These are phyloP conservation scores for Geosmithia putterillii DNA, from an alignment of 2,329 filamentous ascomycete species.

Conservation along the genomic window DNA sequence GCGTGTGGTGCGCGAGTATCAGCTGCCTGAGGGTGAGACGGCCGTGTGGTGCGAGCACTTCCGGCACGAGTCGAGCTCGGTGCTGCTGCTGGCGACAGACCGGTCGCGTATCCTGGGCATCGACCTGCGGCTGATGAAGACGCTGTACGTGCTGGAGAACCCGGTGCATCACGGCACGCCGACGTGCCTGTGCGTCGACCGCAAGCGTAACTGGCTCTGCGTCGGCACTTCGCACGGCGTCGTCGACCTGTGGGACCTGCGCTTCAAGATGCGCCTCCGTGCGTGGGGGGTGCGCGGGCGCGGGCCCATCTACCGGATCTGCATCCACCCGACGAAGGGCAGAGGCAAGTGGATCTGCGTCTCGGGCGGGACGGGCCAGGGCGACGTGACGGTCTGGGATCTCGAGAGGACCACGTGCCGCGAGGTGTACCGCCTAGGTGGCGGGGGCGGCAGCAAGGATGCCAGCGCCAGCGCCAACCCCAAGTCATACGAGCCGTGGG, in stretches of 20 bases:
- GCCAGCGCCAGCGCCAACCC: slow-evolving; percentile 33
- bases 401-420: slow-evolving; percentile 80
- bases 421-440: slow-evolving; percentile 63
- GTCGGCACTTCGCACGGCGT: slow-evolving; percentile 89
- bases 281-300: slow-evolving; percentile 80
- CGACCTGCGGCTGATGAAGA: slow-evolving; percentile 75
- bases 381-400: slow-evolving; percentile 92
- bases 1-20: slow-evolving; percentile 65
- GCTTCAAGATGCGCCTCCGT: slow-evolving; percentile 81
- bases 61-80: slow-evolving; percentile 68
- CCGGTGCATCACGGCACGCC: slow-evolving; percentile 85
- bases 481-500: slow-evolving; percentile 69
- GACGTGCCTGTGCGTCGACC: slow-evolving; percentile 82
- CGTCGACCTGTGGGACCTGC: slow-evolving; percentile 87
- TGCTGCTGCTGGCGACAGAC: slow-evolving; percentile 77
- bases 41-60: slow-evolving; percentile 91
- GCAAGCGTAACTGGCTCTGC: slow-evolving; percentile 78
- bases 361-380: slow-evolving; percentile 73
- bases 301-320: slow-evolving; percentile 66
- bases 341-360: slow-evolving; percentile 80
- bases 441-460: slow-evolving; percentile 25
- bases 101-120: slow-evolving; percentile 72
- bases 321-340: slow-evolving; percentile 65
- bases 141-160: slow-evolving; percentile 71
- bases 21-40: slow-evolving; percentile 60